Conservation (phyloP, 495 filamentous ascomycete species). For the Aspergillus ostianus region DNA sequence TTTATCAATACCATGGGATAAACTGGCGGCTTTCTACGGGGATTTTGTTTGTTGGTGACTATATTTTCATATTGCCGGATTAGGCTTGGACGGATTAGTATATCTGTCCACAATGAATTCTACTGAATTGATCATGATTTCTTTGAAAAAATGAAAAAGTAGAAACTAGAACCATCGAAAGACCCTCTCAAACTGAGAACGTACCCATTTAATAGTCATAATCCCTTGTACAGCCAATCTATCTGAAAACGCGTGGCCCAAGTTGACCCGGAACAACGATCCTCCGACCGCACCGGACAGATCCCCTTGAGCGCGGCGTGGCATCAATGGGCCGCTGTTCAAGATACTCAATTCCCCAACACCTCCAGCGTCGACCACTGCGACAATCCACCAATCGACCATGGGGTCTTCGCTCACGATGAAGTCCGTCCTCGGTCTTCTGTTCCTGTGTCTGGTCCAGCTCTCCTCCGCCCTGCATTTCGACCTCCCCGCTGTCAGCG, state of each 20-base stretch:
- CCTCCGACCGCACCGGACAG: slow-evolving; percentile 1
- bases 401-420: slow-evolving; percentile 36
- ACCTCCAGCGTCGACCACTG: slow-evolving; percentile 27
- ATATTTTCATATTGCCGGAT: background rate
- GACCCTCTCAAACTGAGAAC: too few relatives aligned
- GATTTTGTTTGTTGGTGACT: background rate
- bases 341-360: slow-evolving; percentile 19
- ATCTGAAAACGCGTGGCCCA: slow-evolving; percentile 8
- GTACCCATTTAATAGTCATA: too few relatives aligned
- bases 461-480: slow-evolving; percentile 83
- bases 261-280: slow-evolving; percentile 11
- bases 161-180: background rate
- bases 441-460: slow-evolving; percentile 49
- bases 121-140: background rate
- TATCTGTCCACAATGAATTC: background rate
- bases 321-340: slow-evolving; percentile 22
- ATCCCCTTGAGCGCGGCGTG: slow-evolving; percentile 25
- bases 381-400: slow-evolving; percentile 22
- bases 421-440: slow-evolving; percentile 35
- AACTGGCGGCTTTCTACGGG: background rate
- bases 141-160: too few relatives aligned
- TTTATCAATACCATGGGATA: background rate
- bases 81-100: background rate
- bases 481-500: slow-evolving; percentile 74
- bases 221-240: background rate